Base-by-base conservation (phyloP, 495 filamentous ascomycete species). In the Diplogelasinospora grovesii region DNA sequence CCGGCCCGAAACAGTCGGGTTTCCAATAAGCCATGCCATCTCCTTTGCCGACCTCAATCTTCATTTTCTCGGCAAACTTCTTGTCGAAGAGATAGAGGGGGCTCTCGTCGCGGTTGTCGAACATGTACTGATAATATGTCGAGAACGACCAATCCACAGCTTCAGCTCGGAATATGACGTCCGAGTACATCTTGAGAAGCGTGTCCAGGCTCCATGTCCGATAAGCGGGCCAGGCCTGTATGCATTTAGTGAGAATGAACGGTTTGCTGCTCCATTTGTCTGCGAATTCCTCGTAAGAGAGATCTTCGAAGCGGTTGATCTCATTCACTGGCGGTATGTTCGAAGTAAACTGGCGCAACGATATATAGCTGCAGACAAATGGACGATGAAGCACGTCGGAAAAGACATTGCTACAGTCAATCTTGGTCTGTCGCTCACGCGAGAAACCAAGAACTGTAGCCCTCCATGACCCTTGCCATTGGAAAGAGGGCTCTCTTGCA, bases 51-150 rank as follows among this genome's bases (percentile, higher is more conserved):
- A 86, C 69, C 14, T 65, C 65, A 23, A 95, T 66, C 13, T 63
- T 63, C 79, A 94, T 96, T 58, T 95, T 97, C 47, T 88, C 80
- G 6, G 83, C 86, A 50, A 98, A 98, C 10, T 69, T 69, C 5
- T 79, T 72, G 53, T 98, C 92, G 53, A 98, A 98, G 15, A 98
- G 73, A 54, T 97, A 98, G 2, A 98, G 68, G 0, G 92, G 92
- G 45, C 82, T 88, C 58, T 98, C 92, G 44, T 98, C 92, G 18
- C 65, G 63, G 61, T 72, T 88, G 55, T 93, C 75, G 13, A 68
- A 61, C 86, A 95, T 86, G 59, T 98, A 98, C 32, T 82, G 70
- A 20, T 78, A 68, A 59, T 98, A 98, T 5, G 78, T 82, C 5
- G 69, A 63, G 30, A 96, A 71, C 1, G 81, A 70, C 92, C 92